Evolutionary conservation across 2,329 filamentous ascomycete species (phyloP).

Genomic region (Fusarium irregulare): DNA sequence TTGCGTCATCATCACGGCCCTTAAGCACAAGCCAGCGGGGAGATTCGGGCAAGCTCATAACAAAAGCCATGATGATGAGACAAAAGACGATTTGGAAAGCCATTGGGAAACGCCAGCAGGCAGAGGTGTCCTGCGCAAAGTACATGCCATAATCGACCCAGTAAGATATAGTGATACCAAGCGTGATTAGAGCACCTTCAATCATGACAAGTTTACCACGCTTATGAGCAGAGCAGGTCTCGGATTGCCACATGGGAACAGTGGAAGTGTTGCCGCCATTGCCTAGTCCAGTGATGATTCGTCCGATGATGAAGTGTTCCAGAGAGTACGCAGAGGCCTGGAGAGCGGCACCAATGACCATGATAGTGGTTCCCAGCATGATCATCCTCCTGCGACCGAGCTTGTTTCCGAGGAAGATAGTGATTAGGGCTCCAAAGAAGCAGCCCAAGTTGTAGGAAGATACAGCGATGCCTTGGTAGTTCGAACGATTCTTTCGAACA

Average conservation of each 20-base stretch:
- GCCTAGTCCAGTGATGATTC: slow-evolving; percentile 68
- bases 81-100: slow-evolving; percentile 67
- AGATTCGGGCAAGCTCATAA: slow-evolving; percentile 66
- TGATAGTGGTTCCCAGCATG: slow-evolving; percentile 68
- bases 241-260: slow-evolving; percentile 70
- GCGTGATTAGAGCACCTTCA: slow-evolving; percentile 68
- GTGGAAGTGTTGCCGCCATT: slow-evolving; percentile 69
- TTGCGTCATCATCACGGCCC: slow-evolving; percentile 60
- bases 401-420: slow-evolving; percentile 72
- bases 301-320: slow-evolving; percentile 67
- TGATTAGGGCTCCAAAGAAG: slow-evolving; percentile 72
- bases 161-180: slow-evolving; percentile 68
- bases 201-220: slow-evolving; percentile 71
- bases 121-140: slow-evolving; percentile 55
- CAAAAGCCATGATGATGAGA: slow-evolving; percentile 64
- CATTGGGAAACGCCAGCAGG: slow-evolving; percentile 69
- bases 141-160: slow-evolving; percentile 71
- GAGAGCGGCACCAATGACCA: slow-evolving; percentile 67
- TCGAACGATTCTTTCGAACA: slow-evolving; percentile 58
- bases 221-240: slow-evolving; percentile 67
- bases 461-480: slow-evolving; percentile 65
- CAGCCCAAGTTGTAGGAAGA: slow-evolving; percentile 71
- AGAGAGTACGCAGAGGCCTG: slow-evolving; percentile 67
- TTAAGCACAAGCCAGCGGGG: slow-evolving; percentile 61
- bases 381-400: slow-evolving; percentile 70